Base-by-base conservation (phyloP, 805 yeast genomes). In the Metschnikowia proteae region DNA sequence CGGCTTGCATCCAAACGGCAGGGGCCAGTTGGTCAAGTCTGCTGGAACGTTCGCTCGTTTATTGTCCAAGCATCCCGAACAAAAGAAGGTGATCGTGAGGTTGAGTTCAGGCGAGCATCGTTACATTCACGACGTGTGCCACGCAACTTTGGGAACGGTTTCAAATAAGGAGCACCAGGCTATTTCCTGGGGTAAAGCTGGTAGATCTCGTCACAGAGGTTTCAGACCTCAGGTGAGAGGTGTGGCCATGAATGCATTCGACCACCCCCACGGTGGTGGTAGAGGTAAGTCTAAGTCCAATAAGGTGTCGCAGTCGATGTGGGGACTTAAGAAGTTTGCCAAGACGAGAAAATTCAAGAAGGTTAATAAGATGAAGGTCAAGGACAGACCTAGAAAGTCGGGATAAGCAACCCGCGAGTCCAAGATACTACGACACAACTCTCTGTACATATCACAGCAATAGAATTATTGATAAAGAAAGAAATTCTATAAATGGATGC, bases 261-360 rank as follows among this genome's bases (percentile, higher is more conserved):
- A 94, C 70, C 99, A 94, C 75, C 99, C 99, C 56, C 91, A 89
- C 63, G 99, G 99, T 78, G 99, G 99, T 84, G 99, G 99, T 74
- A 84, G 99, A 79, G 99, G 99, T 81, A 94, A 94, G 71, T 87
- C 96, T 52, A 94, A 94, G 83, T 88, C 96, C 55, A 91, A 92
- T 72, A 92, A 89, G 74, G 79, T 86, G 51, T 88, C 98, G 17
- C 88, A 86, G 76, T 87, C 96, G 48, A 95, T 95, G 67, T 92
- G 98, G 97, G 99, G 99, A 62, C 84, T 84, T 52, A 92, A 92
- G 79, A 95, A 94, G 68, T 86, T 88, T 48, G 91, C 82, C 75
- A 91, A 89, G 81, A 94, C 98, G 11, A 84, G 99, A 73, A 83
- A 85, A 60, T 95, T 96, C 64, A 89, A 88, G 72, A 79, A 88